Conservation (phyloP, 129 eudicot species). For the Mikania micrantha region DNA sequence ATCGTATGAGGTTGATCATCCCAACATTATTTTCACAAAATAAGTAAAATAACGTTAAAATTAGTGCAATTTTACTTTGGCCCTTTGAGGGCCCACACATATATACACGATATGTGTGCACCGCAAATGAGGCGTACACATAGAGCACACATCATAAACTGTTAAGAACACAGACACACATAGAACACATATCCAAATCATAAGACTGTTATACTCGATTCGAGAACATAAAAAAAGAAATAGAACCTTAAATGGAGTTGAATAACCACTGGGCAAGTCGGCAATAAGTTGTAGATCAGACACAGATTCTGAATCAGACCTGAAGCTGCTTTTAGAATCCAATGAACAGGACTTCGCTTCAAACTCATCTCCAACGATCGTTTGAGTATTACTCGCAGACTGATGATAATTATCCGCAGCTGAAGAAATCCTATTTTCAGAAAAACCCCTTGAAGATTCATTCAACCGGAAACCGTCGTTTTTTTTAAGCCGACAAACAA, state of each 20-base stretch:
- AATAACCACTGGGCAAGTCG: conserved; percentile 20
- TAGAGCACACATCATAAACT: too few relatives aligned
- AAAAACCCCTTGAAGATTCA: conserved; percentile 35
- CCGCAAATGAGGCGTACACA: too few relatives aligned
- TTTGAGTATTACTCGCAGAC: conserved; percentile 13
- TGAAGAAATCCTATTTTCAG: conserved; percentile 4
- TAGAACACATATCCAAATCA: too few relatives aligned
- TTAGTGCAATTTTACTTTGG: too few relatives aligned
- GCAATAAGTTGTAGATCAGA: conserved; percentile 30
- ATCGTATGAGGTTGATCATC: too few relatives aligned
- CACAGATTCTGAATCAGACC: conserved; percentile 45
- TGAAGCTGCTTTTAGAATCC: conserved; percentile 48
- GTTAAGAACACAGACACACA: not conserved
- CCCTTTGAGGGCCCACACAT: too few relatives aligned
- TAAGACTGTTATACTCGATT: too few relatives aligned
- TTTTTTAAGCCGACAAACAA: conserved; percentile 76
- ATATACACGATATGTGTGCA: too few relatives aligned
- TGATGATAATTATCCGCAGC: conserved; percentile 9
- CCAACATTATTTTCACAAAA: too few relatives aligned
- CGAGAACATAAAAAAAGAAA: not conserved
- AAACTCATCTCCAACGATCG: conserved; percentile 14
- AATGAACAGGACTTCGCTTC: conserved; percentile 35
- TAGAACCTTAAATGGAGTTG: conserved; percentile 32
- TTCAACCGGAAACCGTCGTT: conserved; percentile 49
- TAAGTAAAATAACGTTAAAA: too few relatives aligned